Base-by-base conservation (phyloP, 2,329 filamentous ascomycete species). In the Cladosporium sp. region DNA sequence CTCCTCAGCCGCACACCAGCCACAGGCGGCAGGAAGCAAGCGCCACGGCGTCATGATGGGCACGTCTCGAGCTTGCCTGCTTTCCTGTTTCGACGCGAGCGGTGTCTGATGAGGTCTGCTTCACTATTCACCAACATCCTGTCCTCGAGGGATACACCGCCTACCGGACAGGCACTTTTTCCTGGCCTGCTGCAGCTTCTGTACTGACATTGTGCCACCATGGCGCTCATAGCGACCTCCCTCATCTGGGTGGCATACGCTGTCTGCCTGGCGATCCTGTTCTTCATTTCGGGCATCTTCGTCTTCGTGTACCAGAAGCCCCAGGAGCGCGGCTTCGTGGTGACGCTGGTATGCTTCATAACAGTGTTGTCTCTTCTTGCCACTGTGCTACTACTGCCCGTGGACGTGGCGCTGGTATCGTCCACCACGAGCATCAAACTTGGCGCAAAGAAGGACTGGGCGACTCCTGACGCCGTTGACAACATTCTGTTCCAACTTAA, bases 231-330 rank as follows among this genome's bases (percentile, higher is more conserved):
- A 57, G 90, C 95, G 69, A 87, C 86, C 52, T 89, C 87, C 66
- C 79, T 97, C 60, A 97, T 97, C 70, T 98, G 93, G 93, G 84
- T 93, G 57, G 83, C 91, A 50, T 98, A 97, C 70, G 89, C 86
- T 56, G 81, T 92, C 55, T 91, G 88, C 52, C 78, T 97, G 46
- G 84, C 70, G 56, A 74, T 95, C 52, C 82, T 92, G 57, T 80
- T 95, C 48, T 74, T 85, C 59, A 84, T 89, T 54, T 86, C 91
- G 50, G 81, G 85, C 57, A 81, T 95, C 63, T 96, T 95, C 60
- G 89, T 93, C 56, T 92, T 92, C 71, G 82, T 89, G 61, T 97
- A 95, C 79, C 92, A 97, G 69, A 84, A 87, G 9, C 87, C 91
- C 33, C 83, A 87, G 62, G 92, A 97, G 54, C 85, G 93, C 57